phyloP scores from a whole-genome alignment of 2,329 filamentous ascomycete species.

The Trichophyton simii region DNA sequence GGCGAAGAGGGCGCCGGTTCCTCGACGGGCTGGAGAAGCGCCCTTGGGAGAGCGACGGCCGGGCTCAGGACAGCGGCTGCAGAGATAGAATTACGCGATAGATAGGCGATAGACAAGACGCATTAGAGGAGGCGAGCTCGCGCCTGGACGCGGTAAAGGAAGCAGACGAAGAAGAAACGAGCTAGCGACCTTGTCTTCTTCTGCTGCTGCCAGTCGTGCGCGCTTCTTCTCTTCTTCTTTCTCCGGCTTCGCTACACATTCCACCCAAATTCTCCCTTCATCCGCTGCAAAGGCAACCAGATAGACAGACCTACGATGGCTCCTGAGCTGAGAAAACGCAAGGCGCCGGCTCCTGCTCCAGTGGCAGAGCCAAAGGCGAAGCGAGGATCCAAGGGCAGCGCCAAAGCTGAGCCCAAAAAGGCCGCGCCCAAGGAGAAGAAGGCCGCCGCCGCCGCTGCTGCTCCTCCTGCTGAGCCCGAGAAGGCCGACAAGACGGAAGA shows the following conservation, averaged over 20 bases:
- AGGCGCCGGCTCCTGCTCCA: conserved; percentile 38
- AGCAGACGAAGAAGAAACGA: conserved; percentile 2
- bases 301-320: conserved; percentile 7
- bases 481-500: background rate
- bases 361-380: conserved; percentile 35
- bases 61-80: background rate
- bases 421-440: conserved; percentile 20
- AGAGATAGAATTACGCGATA: background rate
- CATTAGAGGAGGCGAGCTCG: background rate
- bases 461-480: background rate
- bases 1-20: too few relatives aligned
- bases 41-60: background rate
- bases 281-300: background rate
- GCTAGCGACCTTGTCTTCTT: background rate
- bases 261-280: background rate
- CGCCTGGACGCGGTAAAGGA: background rate
- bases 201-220: background rate
- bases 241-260: conserved; percentile 7
- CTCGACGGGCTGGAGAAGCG: background rate
- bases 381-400: conserved; percentile 21
- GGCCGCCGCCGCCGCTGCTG: conserved; percentile 12
- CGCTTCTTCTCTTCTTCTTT: background rate
- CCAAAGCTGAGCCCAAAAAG: conserved; percentile 15
- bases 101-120: background rate
- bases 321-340: conserved; percentile 52